Evolutionary conservation across 2,329 filamentous ascomycete genomes (phyloP).

Genomic region (Setomelanomma holmii): DNA sequence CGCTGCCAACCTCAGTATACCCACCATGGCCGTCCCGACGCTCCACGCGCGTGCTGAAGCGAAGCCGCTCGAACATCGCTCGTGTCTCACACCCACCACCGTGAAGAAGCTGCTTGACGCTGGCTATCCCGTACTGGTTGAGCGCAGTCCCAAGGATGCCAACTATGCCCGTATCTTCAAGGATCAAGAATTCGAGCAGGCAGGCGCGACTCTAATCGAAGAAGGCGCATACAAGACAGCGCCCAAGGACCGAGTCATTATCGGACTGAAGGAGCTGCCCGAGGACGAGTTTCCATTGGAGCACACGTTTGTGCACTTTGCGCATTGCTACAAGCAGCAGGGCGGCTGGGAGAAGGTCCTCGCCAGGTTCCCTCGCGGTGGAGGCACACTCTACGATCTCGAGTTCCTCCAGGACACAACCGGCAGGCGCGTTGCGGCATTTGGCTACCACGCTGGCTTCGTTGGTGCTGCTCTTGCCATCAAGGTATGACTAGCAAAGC

Average conservation of each 20-base stretch:
- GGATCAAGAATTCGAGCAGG: constrained; percentile 49
- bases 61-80: constrained; percentile 51
- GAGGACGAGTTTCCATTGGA: constrained; percentile 48
- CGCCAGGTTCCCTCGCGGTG: constrained; percentile 77
- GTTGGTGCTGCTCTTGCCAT: constrained; percentile 56
- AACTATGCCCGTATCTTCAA: constrained; percentile 51
- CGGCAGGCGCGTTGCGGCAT: constrained; percentile 74
- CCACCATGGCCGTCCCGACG: constrained; percentile 44
- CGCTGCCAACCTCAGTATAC: neutral
- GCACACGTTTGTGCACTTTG: constrained; percentile 52
- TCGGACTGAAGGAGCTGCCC: constrained; percentile 52
- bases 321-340: constrained; percentile 54
- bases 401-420: constrained; percentile 82
- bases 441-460: constrained; percentile 62
- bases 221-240: constrained; percentile 48
- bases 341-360: constrained; percentile 76
- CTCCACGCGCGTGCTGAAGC: constrained; percentile 52
- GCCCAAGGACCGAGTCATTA: constrained; percentile 49
- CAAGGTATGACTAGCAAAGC: constrained; percentile 32
- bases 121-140: constrained; percentile 50
- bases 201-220: constrained; percentile 47
- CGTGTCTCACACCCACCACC: constrained; percentile 49
- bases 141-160: constrained; percentile 48
- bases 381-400: constrained; percentile 80
- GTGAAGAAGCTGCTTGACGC: constrained; percentile 50